Base-by-base conservation (phyloP, 2,329 filamentous ascomycete genomes). In the Claviceps spartinae region DNA sequence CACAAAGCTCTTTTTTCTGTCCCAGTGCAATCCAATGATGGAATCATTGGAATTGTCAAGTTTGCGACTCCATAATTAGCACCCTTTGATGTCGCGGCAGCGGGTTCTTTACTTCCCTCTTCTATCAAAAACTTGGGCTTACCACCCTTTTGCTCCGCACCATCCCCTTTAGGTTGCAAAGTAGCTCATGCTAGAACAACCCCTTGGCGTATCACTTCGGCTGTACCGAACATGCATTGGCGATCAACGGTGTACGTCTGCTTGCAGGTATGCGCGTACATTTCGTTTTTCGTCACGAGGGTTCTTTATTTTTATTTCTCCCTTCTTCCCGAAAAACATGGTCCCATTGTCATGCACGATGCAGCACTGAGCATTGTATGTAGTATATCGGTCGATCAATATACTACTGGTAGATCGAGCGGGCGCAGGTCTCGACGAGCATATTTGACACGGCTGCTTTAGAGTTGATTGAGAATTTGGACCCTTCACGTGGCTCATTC, bases 241-340 rank as follows among this genome's bases (percentile, higher is more conserved):
- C 54, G 59, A 59, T 61, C 58, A 60, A 55, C 58, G 57, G 59
- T 59, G 24, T 55, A 54, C 51, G 52, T 51, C 52, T 55, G 18
- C 18, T 18, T 18, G 50, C 56, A 53, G 54, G 47, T 55, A 54
- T 52, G 44, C 54, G 54, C 42, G 24, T 36, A 43, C 30, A 40
- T 14, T 16, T n/a, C 5, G 6, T 40, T 34, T 7, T 49, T 30
- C 16, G 38, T 49, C 26, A 51, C 40, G 40, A 46, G 42, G 14
- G 14, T n/a, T 46, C 18, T 37, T 18, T 34, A 11, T 34, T 34
- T 34, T 34, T 34, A 4, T 11, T 34, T 34, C 7, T 30, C 26
- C 8, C 8, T 41, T 50, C 7, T 34, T 34, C 30, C 48, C 48
- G 22, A 30, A 37, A 20, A 20, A 41, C 16, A 18, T 30, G 37